Evolutionary conservation across 192 early-diverging fungal genomes (phyloP).

Genomic region (Coemansia sp.): DNA sequence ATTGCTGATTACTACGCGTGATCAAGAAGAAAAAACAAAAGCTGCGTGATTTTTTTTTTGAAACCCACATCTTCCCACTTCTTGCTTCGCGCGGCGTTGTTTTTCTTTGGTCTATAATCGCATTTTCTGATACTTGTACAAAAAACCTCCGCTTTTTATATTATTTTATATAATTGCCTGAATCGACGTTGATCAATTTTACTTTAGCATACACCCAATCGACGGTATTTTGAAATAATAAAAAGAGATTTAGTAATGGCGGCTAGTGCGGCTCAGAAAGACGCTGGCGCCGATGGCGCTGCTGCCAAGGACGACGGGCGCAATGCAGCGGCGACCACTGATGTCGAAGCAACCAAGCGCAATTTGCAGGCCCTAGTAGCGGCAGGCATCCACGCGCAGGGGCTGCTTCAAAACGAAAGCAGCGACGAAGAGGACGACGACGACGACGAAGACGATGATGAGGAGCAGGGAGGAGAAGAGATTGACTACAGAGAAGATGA

Average conservation of each 20-base stretch:
- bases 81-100: not conserved
- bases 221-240: not conserved
- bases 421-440: slow-evolving; percentile 13
- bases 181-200: not conserved
- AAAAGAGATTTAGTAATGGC: not conserved
- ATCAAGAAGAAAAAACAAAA: not conserved
- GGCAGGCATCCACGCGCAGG: slow-evolving; percentile 48
- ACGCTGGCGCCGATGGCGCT: not conserved
- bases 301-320: not conserved
- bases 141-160: too few species aligned
- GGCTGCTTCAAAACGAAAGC: slow-evolving; percentile 26
- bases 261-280: not conserved
- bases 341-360: slow-evolving; percentile 51
- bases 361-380: slow-evolving; percentile 50
- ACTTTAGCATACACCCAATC: not conserved
- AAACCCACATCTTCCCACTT: not conserved
- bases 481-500: not conserved
- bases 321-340: slow-evolving; percentile 6
- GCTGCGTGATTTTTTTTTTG: not conserved
- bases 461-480: not conserved
- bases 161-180: too few species aligned
- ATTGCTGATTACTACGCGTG: slow-evolving; percentile 32
- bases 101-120: too few species aligned
- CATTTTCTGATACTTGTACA: too few species aligned
- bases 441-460: slow-evolving; percentile 15